Base-by-base conservation (phyloP, 164 flowering plant species). In the Stephania japonica region DNA sequence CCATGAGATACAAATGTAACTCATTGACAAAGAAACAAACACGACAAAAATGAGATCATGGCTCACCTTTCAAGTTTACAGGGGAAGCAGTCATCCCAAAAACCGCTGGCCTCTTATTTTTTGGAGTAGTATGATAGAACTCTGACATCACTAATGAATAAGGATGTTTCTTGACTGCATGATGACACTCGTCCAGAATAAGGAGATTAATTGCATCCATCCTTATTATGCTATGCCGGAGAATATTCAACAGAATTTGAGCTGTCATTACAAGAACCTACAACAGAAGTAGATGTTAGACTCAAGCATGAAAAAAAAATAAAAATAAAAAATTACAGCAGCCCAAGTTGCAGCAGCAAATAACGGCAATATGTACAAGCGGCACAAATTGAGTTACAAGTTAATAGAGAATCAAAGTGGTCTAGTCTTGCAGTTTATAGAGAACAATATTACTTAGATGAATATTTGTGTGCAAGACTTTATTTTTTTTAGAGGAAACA, bases 51-150 rank as follows among this genome's bases (percentile, higher is more conserved):
- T 42, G 9, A 18, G 42, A 9, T 23, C 44, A 59, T 53, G 12
- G 63, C 53, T 49, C 85, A 92, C 99, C 99, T 79, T 95, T 95
- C 80, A 93, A 82, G 75, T 95, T 95, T 70, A 95, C 99, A 70
- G 99, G 99, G 69, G 99, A 95, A 78, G 98, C 99, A 23, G 99
- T 95, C 99, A 95, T 95, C 78, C 99, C 99, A 85, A 95, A 95
- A 68, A 95, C 91, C 74, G 95, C 79, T 42, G 99, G 99, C 73
- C 99, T 87, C 83, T 87, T 95, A 76, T 91, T 95, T 86, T 90
- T 95, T 11, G 88, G 85, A 38, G 97, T 89, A 61, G 91, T 95
- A 80, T 93, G 99, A 81, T 95, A 93, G 82, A 95, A 95, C 83
- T 95, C 99, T 59, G 99, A 93, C 99, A 95, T 95, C 66, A 95